Percentiles rank a stretch among this genome's conserved stretches.
Evolutionary conservation across 768 basidiomycete species (phyloP).

Genomic region (Phlegmacium glaucopus): DNA sequence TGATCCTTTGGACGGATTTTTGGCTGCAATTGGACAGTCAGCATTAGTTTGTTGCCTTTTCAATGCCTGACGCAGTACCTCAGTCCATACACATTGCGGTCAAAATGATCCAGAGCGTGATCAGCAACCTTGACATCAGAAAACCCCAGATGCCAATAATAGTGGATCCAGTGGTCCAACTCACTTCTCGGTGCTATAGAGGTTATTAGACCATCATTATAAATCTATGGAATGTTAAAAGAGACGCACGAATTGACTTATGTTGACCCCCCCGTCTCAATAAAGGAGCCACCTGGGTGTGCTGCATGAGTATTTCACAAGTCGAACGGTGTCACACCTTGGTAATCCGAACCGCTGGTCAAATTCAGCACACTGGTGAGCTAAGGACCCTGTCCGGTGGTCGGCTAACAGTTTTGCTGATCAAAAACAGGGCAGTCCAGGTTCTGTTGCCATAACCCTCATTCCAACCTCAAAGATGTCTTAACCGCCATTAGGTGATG

Average conservation of each 20-base stretch:
- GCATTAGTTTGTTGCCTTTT: background rate
- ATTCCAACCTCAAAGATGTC: slow-evolving; percentile 26
- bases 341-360: too few species aligned
- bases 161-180: background rate
- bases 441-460: too few species aligned
- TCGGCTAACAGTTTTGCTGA: too few species aligned
- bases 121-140: background rate
- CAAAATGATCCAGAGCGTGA: slow-evolving; percentile 2
- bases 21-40: background rate
- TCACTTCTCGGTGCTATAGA: slow-evolving; percentile 2
- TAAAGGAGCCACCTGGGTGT: too few species aligned
- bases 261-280: too few species aligned
- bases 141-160: background rate
- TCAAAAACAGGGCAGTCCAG: too few species aligned
- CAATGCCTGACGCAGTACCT: too few species aligned
- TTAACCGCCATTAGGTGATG: slow-evolving; percentile 27
- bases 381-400: too few species aligned
- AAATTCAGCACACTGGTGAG: too few species aligned
- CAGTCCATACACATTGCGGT: background rate
- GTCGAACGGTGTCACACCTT: too few species aligned
- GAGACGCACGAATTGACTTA: slow-evolving; percentile 4
- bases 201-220: background rate
- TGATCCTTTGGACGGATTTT: background rate
- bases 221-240: background rate
- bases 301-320: too few species aligned